Evolutionary conservation across 768 basidiomycete genomes (phyloP).

Genomic region (Amanita pseudoporphyria): DNA sequence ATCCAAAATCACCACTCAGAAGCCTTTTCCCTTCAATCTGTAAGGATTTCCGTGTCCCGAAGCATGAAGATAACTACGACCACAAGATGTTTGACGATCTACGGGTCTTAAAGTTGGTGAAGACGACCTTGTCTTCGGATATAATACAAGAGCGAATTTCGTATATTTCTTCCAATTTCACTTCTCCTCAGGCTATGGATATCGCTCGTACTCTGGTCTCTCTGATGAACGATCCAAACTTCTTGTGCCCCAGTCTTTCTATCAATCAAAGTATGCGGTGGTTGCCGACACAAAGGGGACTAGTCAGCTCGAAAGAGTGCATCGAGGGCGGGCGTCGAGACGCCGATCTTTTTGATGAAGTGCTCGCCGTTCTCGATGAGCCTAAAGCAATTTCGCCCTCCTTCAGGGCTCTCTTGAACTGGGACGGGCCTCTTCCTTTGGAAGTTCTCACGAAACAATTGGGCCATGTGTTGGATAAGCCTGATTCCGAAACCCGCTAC

Average conservation of each 20-base stretch:
- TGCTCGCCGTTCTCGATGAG: conserved; percentile 24
- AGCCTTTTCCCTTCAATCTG: conserved; percentile 6
- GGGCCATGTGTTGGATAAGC: conserved; percentile 12
- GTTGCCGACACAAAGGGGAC: conserved; percentile 29
- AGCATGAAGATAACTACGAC: background rate
- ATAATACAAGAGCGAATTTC: conserved; percentile 27
- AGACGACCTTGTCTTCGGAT: conserved; percentile 18
- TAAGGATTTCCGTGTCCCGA: background rate
- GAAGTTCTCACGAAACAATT: conserved; percentile 26
- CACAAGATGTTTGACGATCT: conserved; percentile 10
- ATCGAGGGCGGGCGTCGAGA: conserved; percentile 17
- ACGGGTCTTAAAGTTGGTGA: conserved; percentile 19
- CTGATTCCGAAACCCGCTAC: conserved; percentile 8
- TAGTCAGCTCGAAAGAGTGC: conserved; percentile 21
- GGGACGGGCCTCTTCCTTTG: conserved; percentile 27
- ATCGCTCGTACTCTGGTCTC: conserved; percentile 16
- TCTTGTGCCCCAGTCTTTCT: background rate
- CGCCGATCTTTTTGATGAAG: conserved; percentile 27
- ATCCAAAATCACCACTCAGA: conserved; percentile 13
- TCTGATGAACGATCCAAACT: conserved; percentile 11
- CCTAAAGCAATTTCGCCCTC: conserved; percentile 17
- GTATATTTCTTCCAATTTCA: conserved; percentile 17
- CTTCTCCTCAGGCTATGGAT: conserved; percentile 3
- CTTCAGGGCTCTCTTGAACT: conserved; percentile 24
- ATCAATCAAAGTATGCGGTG: conserved; percentile 14